phyloP scores from a whole-genome alignment of 1,284 basidiomycete genomes.

The Rhizoctonia solani region DNA sequence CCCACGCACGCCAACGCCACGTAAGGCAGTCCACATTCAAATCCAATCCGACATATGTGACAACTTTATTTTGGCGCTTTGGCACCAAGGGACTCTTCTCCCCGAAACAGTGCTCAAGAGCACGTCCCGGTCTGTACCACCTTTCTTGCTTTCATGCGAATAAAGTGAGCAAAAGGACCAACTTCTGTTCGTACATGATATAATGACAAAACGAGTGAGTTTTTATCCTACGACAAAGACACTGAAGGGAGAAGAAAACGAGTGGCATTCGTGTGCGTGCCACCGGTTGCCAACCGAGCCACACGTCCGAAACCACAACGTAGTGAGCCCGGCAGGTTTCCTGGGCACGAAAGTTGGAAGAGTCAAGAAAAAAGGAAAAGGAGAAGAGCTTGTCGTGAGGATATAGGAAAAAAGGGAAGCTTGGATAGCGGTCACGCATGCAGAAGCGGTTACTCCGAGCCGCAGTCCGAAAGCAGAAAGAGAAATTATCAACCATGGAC shows the following conservation, averaged over 20 bases:
- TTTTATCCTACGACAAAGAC: slow-evolving; percentile 27
- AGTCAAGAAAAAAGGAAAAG: neutral
- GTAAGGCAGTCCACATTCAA: too few relatives aligned
- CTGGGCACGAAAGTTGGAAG: slow-evolving; percentile 14
- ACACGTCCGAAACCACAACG: slow-evolving; percentile 1
- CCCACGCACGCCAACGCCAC: too few relatives aligned
- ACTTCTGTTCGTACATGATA: slow-evolving; percentile 32
- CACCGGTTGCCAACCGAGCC: neutral
- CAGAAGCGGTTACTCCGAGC: slow-evolving; percentile 1
- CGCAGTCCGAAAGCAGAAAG: neutral
- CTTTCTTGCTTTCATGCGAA: neutral
- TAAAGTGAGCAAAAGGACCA: neutral
- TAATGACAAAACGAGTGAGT: slow-evolving; percentile 26
- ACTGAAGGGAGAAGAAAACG: too few relatives aligned
- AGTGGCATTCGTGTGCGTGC: slow-evolving; percentile 20
- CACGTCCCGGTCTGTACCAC: too few relatives aligned
- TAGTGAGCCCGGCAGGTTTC: neutral
- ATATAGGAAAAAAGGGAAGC: neutral
- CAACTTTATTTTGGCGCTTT: too few relatives aligned
- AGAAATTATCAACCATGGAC: slow-evolving; percentile 3
- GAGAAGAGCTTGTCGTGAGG: slow-evolving; percentile 27
- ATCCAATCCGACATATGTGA: too few relatives aligned
- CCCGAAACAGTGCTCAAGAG: too few relatives aligned
- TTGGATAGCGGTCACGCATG: neutral
- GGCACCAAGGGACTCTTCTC: too few relatives aligned